A percentile compares a stretch with the other conserved stretches of the same genome.
Evolutionary conservation across 2,329 filamentous ascomycete genomes (phyloP).

Genomic region (Aaosphaeria pasadenensis): DNA sequence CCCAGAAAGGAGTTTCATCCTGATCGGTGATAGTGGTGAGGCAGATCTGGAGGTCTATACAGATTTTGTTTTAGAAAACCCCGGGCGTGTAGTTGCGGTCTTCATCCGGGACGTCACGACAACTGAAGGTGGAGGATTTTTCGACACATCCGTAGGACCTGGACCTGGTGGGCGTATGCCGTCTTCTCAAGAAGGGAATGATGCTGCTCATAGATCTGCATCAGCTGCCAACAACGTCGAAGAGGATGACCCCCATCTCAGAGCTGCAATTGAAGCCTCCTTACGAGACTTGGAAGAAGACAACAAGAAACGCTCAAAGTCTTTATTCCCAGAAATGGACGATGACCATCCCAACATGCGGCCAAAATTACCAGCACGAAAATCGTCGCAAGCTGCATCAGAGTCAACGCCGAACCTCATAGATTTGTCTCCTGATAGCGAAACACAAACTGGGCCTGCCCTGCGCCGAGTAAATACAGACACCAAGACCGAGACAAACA

Average conservation of each 20-base stretch:
- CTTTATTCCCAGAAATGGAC: slow-evolving; percentile 31
- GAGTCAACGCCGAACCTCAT: slow-evolving; percentile 42
- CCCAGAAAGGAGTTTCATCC: slow-evolving; percentile 80
- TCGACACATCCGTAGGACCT: slow-evolving; percentile 60
- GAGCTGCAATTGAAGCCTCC: slow-evolving; percentile 48
- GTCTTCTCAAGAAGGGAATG: slow-evolving; percentile 14
- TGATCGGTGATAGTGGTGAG: slow-evolving; percentile 94
- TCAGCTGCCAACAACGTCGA: slow-evolving; percentile 19
- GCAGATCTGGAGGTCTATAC: slow-evolving; percentile 97
- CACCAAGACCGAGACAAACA: slow-evolving; percentile 14
- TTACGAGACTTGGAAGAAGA: slow-evolving; percentile 45
- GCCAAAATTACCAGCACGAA: slow-evolving; percentile 37
- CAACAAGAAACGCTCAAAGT: slow-evolving; percentile 28
- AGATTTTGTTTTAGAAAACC: slow-evolving; percentile 81
- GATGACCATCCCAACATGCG: slow-evolving; percentile 31
- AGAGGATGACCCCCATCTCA: slow-evolving; percentile 48
- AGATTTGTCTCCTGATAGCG: slow-evolving; percentile 42
- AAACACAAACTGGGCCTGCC: slow-evolving; percentile 13
- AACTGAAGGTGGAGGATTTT: slow-evolving; percentile 68
- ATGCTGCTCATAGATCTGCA: slow-evolving; percentile 5
- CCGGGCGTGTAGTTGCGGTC: slow-evolving; percentile 76
- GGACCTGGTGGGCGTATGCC: slow-evolving; percentile 27
- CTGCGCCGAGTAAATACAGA: slow-evolving; percentile 26
- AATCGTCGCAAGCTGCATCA: slow-evolving; percentile 18
- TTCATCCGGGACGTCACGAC: slow-evolving; percentile 97